phyloP scores from a whole-genome alignment of 2,329 filamentous ascomycete genomes.

The Celoporthe dispersa region DNA sequence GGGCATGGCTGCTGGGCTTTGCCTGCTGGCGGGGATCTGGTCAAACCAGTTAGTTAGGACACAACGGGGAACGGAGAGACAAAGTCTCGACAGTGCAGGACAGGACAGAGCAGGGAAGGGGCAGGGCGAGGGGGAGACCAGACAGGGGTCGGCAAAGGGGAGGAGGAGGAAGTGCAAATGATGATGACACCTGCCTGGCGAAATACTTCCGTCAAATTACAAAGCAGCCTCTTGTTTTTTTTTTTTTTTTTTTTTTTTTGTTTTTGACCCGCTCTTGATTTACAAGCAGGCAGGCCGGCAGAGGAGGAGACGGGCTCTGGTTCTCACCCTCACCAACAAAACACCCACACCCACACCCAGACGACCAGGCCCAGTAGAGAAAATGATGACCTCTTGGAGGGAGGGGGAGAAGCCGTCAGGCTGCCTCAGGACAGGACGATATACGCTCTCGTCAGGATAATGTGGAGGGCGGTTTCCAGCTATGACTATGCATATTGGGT shows the following conservation, averaged over 20 bases:
- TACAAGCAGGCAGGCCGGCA: conserved; percentile 9
- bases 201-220: conserved; percentile 13
- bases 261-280: conserved; percentile 2
- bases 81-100: neutral
- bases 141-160: conserved; percentile 11
- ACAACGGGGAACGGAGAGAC: conserved; percentile 3
- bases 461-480: neutral
- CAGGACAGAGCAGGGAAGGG: neutral
- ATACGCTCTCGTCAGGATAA: neutral
- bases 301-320: neutral
- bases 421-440: conserved; percentile 5
- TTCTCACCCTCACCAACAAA: neutral
- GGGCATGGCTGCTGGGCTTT: neutral
- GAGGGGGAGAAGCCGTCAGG: neutral
- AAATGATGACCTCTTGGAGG: neutral
- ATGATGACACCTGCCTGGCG: conserved; percentile 9
- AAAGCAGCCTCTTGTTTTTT: too few species aligned
- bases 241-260: too few species aligned
- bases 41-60: neutral
- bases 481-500: neutral
- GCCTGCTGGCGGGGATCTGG: too few species aligned
- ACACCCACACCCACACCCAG: neutral
- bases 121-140: neutral
- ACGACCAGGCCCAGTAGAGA: neutral
- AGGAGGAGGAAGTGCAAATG: neutral